phyloP scores from a whole-genome alignment of 2,329 filamentous ascomycete species.

The Ceratocystis alfenasii region DNA sequence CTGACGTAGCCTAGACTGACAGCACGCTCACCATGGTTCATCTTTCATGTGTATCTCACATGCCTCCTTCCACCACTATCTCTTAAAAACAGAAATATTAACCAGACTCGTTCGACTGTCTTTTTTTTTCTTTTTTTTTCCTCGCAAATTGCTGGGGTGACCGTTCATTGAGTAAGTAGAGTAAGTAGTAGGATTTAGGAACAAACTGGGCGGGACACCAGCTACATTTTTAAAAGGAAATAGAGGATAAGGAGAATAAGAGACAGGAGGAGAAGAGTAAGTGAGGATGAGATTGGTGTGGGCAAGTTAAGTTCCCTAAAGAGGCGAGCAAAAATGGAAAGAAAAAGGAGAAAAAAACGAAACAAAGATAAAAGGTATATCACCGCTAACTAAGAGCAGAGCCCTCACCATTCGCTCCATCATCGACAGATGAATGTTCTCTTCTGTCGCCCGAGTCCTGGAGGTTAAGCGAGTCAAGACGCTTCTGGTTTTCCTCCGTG shows the following conservation, averaged over 20 bases:
- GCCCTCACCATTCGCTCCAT: constrained; percentile 1
- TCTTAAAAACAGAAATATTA: neutral
- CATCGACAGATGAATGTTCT: constrained; percentile 29
- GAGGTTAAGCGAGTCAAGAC: constrained; percentile 78
- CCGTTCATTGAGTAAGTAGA: neutral
- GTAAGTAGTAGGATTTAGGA: neutral
- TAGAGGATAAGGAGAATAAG: neutral
- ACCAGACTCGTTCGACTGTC: neutral
- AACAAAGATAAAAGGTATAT: constrained; percentile 18
- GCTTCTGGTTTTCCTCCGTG: constrained; percentile 72
- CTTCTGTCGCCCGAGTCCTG: constrained; percentile 60
- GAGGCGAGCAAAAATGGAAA: neutral
- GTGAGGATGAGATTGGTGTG: neutral
- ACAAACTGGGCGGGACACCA: neutral
- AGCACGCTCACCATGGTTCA: too few relatives aligned
- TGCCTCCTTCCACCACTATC: neutral
- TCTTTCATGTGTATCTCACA: too few relatives aligned
- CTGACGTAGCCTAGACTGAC: too few relatives aligned
- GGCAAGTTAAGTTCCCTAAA: neutral
- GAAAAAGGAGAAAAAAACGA: constrained; percentile 6
- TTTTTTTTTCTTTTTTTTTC: neutral
- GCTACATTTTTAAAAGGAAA: neutral
- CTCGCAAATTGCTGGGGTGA: neutral
- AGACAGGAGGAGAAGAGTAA: neutral
- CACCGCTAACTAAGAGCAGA: constrained; percentile 11